Evolutionary conservation across 352 stramenopile genomes (phyloP), one percentile per base, ranked within the genome.

Genomic region (Phytopythium oedochilum): DNA sequence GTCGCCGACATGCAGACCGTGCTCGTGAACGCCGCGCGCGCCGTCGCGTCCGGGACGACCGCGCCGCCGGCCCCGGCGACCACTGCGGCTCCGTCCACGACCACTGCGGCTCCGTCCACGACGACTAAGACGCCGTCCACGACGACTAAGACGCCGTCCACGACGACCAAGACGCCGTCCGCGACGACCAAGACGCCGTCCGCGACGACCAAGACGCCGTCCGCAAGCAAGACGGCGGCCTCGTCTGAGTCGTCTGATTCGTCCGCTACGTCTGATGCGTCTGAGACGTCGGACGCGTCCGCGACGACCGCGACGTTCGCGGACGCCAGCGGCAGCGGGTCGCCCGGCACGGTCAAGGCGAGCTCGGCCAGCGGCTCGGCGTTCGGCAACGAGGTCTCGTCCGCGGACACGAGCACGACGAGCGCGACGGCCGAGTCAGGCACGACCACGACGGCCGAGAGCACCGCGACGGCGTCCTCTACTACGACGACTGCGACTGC

Each of bases 1-100:
- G 69, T 88, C 28, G 52, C 55, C 25, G 60, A 75, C 54, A 76
- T 85, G 58, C 71, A 86, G 50, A 75, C 75, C 42, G 61, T 72
- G 26, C 58, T 89, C 28, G 60, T 76, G 40, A 72, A 73, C 22
- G 45, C 58, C 18, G 64, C 68, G 35, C 55, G 70, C 59, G 66
- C 60, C 8, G 55, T 70, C 38, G 55, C 68, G 28, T 58, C 59
- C 39, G 53, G 54, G 9, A 60, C 61, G 22, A 35, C 49, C 26
- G 40, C 38, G 8, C 38, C 51, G 12, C 28, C 51, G 26, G 47
- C 38, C 6, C 44, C 59, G 1, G 46, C 59, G 7, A 51, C 50
- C 15, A 40, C 10, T 31, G 22, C 31, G 8, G 23, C 52, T 23
- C 20, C 29, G 5, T 8, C 38, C 3, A 61, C 59, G 23, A 59